These are phyloP conservation scores for Chenopodium quinoa DNA, from an alignment of 148 eudicot genomes.

Conservation along the genomic window DNA sequence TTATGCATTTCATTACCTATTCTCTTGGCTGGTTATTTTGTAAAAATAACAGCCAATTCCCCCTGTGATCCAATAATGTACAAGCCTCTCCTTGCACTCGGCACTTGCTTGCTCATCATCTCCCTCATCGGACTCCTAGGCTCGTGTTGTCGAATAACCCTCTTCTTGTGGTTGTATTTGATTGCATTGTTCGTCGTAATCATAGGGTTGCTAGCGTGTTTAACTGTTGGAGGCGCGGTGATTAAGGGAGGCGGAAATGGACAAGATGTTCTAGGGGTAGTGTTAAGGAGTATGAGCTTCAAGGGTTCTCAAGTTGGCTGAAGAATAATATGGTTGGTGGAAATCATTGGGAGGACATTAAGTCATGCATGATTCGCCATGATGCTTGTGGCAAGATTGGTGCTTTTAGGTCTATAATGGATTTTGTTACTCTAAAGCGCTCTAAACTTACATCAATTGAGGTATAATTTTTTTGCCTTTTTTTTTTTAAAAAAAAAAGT, in stretches of 20 bases:
- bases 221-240: constrained; percentile 30
- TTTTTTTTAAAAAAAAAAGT: background rate
- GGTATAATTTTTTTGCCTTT: constrained; percentile 22
- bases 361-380: constrained; percentile 33
- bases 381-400: constrained; percentile 38
- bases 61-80: constrained; percentile 48
- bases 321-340: constrained; percentile 27
- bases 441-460: constrained; percentile 37
- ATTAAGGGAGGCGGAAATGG: constrained; percentile 26
- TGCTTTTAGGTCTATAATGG: constrained; percentile 26
- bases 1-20: constrained; percentile 38
- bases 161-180: constrained; percentile 36
- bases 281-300: constrained; percentile 30
- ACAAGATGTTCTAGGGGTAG: constrained; percentile 15
- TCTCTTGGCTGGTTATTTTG: constrained; percentile 33
- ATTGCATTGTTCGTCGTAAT: constrained; percentile 27
- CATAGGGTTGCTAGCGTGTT: constrained; percentile 23
- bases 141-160: constrained; percentile 28
- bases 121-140: constrained; percentile 39
- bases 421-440: constrained; percentile 25
- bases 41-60: constrained; percentile 26
- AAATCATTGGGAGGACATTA: constrained; percentile 35
- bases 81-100: constrained; percentile 39
- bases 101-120: constrained; percentile 26
- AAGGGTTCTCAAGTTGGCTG: constrained; percentile 36